phyloP scores from a whole-genome alignment of 768 basidiomycete species.

The Leccinum barrowsii region DNA sequence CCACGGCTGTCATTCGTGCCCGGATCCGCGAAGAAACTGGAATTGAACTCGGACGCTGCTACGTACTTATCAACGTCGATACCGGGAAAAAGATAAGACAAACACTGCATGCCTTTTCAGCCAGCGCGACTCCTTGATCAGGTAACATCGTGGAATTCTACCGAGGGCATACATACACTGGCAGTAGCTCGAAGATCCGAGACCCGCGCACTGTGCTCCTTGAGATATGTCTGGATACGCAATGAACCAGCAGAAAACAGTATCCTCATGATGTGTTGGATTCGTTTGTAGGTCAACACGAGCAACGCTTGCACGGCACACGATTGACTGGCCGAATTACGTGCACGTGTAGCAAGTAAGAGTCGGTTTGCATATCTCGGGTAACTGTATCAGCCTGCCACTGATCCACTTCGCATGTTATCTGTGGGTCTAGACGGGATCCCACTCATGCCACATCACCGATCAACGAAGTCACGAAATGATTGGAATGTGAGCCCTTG shows the following conservation, averaged over 20 bases:
- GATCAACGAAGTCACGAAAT: neutral
- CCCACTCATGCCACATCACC: no score
- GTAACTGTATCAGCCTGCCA: neutral
- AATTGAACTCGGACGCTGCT: slow-evolving; percentile 19
- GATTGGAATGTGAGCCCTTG: neutral
- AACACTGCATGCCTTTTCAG: slow-evolving; percentile 12
- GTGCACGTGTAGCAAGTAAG: neutral
- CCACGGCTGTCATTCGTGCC: no score
- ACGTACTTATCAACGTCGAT: neutral
- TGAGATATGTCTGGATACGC: neutral
- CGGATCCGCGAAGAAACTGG: slow-evolving; percentile 32
- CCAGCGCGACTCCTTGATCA: slow-evolving; percentile 14
- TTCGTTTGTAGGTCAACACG: neutral
- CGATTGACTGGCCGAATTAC: neutral
- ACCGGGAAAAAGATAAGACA: neutral
- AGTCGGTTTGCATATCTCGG: neutral
- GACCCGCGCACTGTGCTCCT: slow-evolving; percentile 10
- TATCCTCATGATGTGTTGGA: neutral
- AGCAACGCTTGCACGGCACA: neutral
- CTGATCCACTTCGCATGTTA: neutral
- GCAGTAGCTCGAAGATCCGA: slow-evolving; percentile 3
- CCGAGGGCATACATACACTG: slow-evolving; percentile 7
- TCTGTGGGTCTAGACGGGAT: neutral
- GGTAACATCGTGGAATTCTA: slow-evolving; percentile 6
- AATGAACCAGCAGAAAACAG: neutral